A percentile compares a stretch with the other conserved stretches of the same genome.
phyloP scores from a whole-genome alignment of 345 rosid species.

The Camelina hispida region DNA sequence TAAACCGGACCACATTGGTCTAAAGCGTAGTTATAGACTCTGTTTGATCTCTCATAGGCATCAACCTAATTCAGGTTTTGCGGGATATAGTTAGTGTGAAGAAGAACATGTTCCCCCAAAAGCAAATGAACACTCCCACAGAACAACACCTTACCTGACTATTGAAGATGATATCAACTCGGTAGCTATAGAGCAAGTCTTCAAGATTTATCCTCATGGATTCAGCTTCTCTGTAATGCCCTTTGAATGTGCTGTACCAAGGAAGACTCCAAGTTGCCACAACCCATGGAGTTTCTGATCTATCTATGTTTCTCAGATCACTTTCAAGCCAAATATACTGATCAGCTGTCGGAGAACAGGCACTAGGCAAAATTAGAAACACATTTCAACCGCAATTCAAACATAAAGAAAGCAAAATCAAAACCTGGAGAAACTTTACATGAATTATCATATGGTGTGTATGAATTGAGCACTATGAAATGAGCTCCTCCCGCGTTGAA shows the following conservation, averaged over 20 bases:
- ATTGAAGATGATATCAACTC: conserved; percentile 79
- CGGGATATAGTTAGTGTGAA: neutral
- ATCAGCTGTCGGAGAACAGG: conserved; percentile 53
- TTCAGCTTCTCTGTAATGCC: conserved; percentile 87
- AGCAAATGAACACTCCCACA: conserved; percentile 3
- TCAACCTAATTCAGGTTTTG: conserved; percentile 63
- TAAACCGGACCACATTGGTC: conserved; percentile 88
- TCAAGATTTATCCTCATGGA: conserved; percentile 88
- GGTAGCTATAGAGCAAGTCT: conserved; percentile 61
- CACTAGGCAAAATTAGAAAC: neutral
- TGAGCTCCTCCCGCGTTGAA: conserved; percentile 86
- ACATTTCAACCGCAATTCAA: neutral
- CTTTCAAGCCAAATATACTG: conserved; percentile 83
- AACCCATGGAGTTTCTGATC: conserved; percentile 86
- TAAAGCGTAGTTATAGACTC: conserved; percentile 76
- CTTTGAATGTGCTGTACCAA: conserved; percentile 84
- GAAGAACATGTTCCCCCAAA: neutral
- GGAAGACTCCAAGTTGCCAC: conserved; percentile 86
- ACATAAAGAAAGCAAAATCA: neutral
- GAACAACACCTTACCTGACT: conserved; percentile 64
- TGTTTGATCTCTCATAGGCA: conserved; percentile 93
- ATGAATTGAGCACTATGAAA: conserved; percentile 74
- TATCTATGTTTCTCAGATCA: conserved; percentile 61
- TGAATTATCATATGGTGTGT: conserved; percentile 54
- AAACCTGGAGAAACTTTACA: conserved; percentile 47